Evolutionary conservation across 306 rosid genomes (phyloP).

Genomic region (Amphicarpaea edgeworthii): DNA sequence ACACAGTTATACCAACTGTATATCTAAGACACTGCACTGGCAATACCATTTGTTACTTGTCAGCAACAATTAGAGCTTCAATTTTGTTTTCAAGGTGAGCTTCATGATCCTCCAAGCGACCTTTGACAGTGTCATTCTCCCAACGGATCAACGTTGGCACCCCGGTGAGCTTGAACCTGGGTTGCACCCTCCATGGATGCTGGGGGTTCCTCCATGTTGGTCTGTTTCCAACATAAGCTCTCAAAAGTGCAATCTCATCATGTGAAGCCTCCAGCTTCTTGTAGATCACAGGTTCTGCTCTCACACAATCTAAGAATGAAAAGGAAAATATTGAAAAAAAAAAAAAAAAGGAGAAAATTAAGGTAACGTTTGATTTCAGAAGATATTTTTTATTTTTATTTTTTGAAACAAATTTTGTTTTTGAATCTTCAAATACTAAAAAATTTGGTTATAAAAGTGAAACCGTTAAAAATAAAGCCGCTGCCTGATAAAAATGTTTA

Average conservation of each 20-base stretch:
- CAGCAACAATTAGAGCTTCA: conserved; percentile 67
- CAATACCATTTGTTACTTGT: conserved; percentile 50
- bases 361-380: too few species aligned
- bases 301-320: conserved; percentile 73
- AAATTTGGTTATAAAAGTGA: too few species aligned
- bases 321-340: neutral
- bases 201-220: conserved; percentile 89
- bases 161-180: conserved; percentile 80
- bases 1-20: conserved; percentile 14
- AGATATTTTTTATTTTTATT: too few species aligned
- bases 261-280: conserved; percentile 72
- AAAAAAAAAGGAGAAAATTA: neutral
- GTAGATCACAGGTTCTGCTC: conserved; percentile 89
- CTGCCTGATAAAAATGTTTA: too few species aligned
- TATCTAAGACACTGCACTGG: neutral
- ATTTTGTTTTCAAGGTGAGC: conserved; percentile 82
- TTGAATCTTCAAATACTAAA: too few species aligned
- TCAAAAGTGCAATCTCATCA: conserved; percentile 70
- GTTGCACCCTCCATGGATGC: conserved; percentile 84
- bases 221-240: conserved; percentile 85
- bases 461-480: too few species aligned
- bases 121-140: conserved; percentile 70
- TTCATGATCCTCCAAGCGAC: conserved; percentile 88
- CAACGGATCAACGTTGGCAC: conserved; percentile 81
- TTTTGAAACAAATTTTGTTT: too few species aligned